phyloP scores from a whole-genome alignment of 2,329 filamentous ascomycete genomes.

The Bipolaris gigantea region DNA sequence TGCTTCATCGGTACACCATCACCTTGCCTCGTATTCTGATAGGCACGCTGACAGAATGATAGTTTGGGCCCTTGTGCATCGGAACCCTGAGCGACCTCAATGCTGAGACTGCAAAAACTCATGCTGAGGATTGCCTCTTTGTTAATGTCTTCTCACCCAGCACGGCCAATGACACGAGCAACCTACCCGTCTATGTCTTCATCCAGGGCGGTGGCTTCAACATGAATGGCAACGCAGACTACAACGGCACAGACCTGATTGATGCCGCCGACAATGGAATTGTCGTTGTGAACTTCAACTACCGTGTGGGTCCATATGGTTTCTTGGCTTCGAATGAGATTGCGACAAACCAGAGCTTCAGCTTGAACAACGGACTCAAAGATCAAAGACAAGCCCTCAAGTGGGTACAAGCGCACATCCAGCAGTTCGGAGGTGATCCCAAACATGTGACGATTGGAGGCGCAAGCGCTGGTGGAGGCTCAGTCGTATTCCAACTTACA shows the following conservation, averaged over 20 bases:
- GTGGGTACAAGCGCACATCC: slow-evolving; percentile 44
- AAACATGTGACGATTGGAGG: slow-evolving; percentile 45
- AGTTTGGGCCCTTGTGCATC: slow-evolving; percentile 43
- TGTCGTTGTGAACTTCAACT: slow-evolving; percentile 47
- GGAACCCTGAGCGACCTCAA: slow-evolving; percentile 28
- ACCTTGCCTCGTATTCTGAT: neutral
- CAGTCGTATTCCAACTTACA: slow-evolving; percentile 43
- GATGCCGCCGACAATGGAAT: slow-evolving; percentile 36
- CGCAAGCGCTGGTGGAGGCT: slow-evolving; percentile 46
- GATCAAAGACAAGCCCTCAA: slow-evolving; percentile 43
- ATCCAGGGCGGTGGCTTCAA: slow-evolving; percentile 48
- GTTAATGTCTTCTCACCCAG: slow-evolving; percentile 45
- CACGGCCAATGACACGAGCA: slow-evolving; percentile 36
- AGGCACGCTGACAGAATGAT: slow-evolving; percentile 8
- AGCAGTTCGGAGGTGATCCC: slow-evolving; percentile 46
- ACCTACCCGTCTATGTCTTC: slow-evolving; percentile 46
- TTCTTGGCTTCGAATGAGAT: slow-evolving; percentile 43
- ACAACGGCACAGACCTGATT: slow-evolving; percentile 40
- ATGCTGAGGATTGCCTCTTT: slow-evolving; percentile 47
- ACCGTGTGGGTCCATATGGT: slow-evolving; percentile 46
- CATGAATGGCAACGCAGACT: slow-evolving; percentile 41
- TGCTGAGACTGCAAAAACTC: slow-evolving; percentile 30
- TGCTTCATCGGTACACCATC: slow-evolving; percentile 47
- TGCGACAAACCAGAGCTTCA: slow-evolving; percentile 29
- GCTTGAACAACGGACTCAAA: slow-evolving; percentile 44